Base-by-base conservation (phyloP, 495 filamentous ascomycete species). In the Neurospora hispaniola region DNA sequence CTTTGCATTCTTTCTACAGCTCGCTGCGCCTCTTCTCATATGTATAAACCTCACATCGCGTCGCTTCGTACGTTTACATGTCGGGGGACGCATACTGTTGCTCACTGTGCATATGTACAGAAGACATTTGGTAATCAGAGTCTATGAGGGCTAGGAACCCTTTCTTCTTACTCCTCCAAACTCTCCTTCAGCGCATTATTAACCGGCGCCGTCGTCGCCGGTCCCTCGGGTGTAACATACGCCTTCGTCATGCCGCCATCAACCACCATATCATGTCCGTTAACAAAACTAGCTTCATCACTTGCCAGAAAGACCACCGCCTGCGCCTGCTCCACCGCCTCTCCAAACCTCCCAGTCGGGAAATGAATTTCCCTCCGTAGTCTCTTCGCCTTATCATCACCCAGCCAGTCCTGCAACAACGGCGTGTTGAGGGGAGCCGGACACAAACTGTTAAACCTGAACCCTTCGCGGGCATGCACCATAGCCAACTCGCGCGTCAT, bases 231-330 rank as follows among this genome's bases (percentile, higher is more conserved):
- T 4, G 96, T 98, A 41, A 97, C 92, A 80, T 98, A 98, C 31
- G 94, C 94, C 87, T 92, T 97, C 74, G 89, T 95, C 93, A 99
- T 92, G 38, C 96, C 96, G 54, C 95, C 95, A 77, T 98, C 96
- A n/a, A 98, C 95, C 9, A 95, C 90, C 83, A 99, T 96, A 76
- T 98, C 96, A 69, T 87, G 83, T 3, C 92, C 96, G 73, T 96
- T 98, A 68, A 98, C 91, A 75, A 97, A 99, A 82, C 93, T 92
- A 78, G 91, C 91, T 81, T 99, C 96, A 77, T 99, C 96, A 76
- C 92, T 96, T 4, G 96, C 96, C 70, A 99, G 84, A 82, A 98
- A 99, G 20, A 99, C 75, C 1, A 98, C 96, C 10, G 94, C 96
- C 62, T 97, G 91, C 4, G 96, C 96, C 83, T 96, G 94, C 83